Conservation (phyloP, 73 alveolate genomes). For the Tetrahymena thermophila region DNA sequence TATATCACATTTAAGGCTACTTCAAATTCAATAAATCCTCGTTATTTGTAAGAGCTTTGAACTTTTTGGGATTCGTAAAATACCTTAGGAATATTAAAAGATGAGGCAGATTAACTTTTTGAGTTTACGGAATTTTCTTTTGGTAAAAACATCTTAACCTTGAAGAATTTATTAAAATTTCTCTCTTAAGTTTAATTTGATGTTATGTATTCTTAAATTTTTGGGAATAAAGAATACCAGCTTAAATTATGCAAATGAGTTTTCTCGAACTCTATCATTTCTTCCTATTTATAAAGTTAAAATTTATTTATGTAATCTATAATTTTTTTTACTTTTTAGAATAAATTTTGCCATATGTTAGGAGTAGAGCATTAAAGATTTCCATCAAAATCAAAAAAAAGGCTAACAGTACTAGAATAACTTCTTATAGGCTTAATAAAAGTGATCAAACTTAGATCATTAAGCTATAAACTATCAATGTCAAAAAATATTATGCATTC, state of each 20-base stretch:
- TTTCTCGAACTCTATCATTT: not conserved
- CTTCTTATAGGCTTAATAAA: not conserved
- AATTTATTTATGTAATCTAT: not conserved
- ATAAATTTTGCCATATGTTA: not conserved
- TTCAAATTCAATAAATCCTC: not conserved
- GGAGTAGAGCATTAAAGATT: not conserved
- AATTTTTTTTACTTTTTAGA: not conserved
- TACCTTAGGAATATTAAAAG: not conserved
- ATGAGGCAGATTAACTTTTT: not conserved
- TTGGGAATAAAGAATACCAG: not conserved
- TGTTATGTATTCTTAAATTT: not conserved
- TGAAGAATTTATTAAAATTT: not conserved
- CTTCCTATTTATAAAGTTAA: not conserved
- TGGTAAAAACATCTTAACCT: not conserved
- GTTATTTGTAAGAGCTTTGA: not conserved
- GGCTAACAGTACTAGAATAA: not conserved
- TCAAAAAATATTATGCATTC: not conserved
- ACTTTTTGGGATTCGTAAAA: not conserved
- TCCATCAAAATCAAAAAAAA: not conserved
- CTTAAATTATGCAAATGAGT: not conserved
- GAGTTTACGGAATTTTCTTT: not conserved
- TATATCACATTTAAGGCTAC: not conserved
- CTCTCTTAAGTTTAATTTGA: not conserved
- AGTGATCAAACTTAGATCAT: not conserved
- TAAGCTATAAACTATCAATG: not conserved